phyloP scores from a whole-genome alignment of 1,139 yeast genomes.

The Hyphopichia burtonii region DNA sequence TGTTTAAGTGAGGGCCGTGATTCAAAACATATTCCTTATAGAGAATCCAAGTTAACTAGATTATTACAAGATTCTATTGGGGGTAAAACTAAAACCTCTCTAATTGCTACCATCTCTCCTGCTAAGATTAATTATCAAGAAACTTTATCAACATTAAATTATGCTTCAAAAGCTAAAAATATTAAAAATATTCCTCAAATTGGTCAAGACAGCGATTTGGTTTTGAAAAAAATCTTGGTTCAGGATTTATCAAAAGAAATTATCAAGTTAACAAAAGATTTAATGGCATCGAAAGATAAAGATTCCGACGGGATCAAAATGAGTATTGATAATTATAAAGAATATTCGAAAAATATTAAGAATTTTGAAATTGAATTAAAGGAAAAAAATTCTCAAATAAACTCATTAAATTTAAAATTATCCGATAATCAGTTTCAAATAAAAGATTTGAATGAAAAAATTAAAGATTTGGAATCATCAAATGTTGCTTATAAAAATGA shows the following conservation, averaged over 20 bases:
- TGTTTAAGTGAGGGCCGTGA: conserved; percentile 41
- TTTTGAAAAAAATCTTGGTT: conserved; percentile 58
- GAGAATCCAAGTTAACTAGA: conserved; percentile 82
- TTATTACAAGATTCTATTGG: conserved; percentile 81
- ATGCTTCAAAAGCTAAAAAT: conserved; percentile 79
- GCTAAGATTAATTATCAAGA: conserved; percentile 73
- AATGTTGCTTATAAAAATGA: conserved; percentile 4
- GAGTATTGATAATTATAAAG: conserved; percentile 57
- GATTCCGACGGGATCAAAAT: conserved; percentile 55
- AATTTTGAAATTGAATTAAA: conserved; percentile 20
- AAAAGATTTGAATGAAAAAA: conserved; percentile 5
- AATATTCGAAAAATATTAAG: conserved; percentile 13
- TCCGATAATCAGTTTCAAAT: conserved; percentile 8
- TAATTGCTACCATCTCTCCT: conserved; percentile 83
- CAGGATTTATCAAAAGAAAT: conserved; percentile 58
- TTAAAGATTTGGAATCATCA: conserved; percentile 7
- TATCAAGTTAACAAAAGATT: conserved; percentile 54
- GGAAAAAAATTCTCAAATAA: conserved; percentile 16
- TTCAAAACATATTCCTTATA: conserved; percentile 65
- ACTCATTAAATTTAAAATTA: conserved; percentile 13
- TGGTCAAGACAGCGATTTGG: conserved; percentile 50
- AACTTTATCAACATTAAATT: conserved; percentile 78
- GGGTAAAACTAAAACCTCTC: conserved; percentile 75
- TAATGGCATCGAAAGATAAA: conserved; percentile 58
- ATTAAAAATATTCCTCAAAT: conserved; percentile 71